A percentile compares a stretch with the other conserved stretches of the same genome.
These are phyloP conservation scores for Venturia nashicola DNA, from an alignment of 2,329 filamentous ascomycete species.

Conservation along the genomic window DNA sequence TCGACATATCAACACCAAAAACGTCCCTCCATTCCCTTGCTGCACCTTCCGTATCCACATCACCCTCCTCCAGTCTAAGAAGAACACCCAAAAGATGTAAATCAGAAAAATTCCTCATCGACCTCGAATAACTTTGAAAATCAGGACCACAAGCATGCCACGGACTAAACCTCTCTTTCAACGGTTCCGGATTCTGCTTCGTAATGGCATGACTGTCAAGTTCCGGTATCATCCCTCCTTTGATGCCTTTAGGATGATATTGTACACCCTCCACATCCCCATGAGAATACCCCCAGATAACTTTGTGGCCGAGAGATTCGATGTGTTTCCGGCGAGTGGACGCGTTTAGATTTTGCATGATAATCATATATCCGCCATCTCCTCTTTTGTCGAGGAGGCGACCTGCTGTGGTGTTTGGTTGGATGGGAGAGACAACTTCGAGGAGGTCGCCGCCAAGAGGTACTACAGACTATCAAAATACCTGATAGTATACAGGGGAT, in stretches of 20 bases:
- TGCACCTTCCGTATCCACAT: constrained; percentile 24
- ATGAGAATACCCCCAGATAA: constrained; percentile 25
- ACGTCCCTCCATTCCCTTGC: constrained; percentile 28
- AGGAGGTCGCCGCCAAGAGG: constrained; percentile 32
- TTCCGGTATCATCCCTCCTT: constrained; percentile 32
- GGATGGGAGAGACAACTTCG: constrained; percentile 24
- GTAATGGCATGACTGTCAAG: constrained; percentile 27
- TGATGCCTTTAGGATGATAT: constrained; percentile 33
- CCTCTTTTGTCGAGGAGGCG: constrained; percentile 28
- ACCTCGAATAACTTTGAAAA: constrained; percentile 13
- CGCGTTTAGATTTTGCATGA: constrained; percentile 34
- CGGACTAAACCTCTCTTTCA: constrained; percentile 27
- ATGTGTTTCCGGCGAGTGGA: constrained; percentile 24
- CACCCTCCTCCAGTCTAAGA: constrained; percentile 25
- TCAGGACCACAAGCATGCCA: constrained; percentile 33
- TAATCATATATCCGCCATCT: constrained; percentile 36
- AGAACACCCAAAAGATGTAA: constrained; percentile 24
- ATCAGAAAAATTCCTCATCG: constrained; percentile 4
- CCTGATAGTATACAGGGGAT: neutral
- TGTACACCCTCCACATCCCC: constrained; percentile 22
- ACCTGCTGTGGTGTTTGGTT: constrained; percentile 26
- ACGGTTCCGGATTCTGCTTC: constrained; percentile 24
- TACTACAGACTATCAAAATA: constrained; percentile 16
- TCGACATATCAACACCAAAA: constrained; percentile 20
- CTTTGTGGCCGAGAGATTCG: constrained; percentile 21